Evolutionary conservation across 495 filamentous ascomycete genomes (phyloP).

Genomic region (Pyronema omphalodes): DNA sequence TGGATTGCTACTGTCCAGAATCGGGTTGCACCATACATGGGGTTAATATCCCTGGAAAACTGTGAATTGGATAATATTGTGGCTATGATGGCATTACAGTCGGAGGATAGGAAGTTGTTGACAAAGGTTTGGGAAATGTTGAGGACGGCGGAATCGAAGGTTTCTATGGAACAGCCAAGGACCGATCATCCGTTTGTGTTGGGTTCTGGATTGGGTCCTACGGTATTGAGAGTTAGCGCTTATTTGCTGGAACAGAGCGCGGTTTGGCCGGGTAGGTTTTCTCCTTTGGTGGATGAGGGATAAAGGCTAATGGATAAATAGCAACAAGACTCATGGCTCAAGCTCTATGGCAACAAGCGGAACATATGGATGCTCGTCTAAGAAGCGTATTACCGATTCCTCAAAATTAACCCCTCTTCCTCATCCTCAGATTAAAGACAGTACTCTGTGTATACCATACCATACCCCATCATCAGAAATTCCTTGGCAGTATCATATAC

Average conservation of each 20-base stretch:
- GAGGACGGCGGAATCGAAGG: constrained; percentile 58
- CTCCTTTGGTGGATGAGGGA: too few species aligned
- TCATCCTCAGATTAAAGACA: too few species aligned
- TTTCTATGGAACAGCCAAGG: constrained; percentile 38
- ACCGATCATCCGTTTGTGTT: constrained; percentile 36
- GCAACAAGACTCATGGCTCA: constrained; percentile 79
- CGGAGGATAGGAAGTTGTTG: constrained; percentile 78
- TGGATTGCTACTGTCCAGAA: constrained; percentile 94
- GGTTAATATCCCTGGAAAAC: constrained; percentile 66
- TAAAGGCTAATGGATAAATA: constrained; percentile 27
- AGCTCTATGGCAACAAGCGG: constrained; percentile 69
- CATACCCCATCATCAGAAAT: too few species aligned
- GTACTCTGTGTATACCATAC: too few species aligned
- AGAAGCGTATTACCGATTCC: constrained; percentile 1
- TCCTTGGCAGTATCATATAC: too few species aligned
- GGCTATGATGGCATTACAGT: constrained; percentile 74
- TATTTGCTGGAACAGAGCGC: constrained; percentile 76
- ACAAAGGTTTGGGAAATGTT: constrained; percentile 71
- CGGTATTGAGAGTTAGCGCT: constrained; percentile 71
- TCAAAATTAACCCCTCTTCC: too few species aligned
- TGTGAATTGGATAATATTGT: constrained; percentile 60
- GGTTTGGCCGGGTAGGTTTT: constrained; percentile 71
- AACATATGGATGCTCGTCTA: constrained; percentile 42
- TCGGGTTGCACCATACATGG: constrained; percentile 72
- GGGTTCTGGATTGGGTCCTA: constrained; percentile 43